Evolutionary conservation across 768 basidiomycete genomes (phyloP).

Genomic region (Amanita molliuscula): DNA sequence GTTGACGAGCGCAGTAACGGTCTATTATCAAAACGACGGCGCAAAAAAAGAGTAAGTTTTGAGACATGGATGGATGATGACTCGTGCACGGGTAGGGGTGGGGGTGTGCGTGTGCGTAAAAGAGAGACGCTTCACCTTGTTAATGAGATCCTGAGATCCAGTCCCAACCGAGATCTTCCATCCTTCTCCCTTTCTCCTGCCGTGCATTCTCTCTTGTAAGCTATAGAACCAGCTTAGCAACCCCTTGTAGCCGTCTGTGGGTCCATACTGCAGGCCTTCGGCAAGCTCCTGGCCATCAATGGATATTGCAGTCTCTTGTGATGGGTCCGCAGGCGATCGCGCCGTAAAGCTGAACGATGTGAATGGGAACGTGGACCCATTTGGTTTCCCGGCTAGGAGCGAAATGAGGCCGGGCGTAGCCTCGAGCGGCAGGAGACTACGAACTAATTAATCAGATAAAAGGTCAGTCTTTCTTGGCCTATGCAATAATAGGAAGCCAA

Average conservation of each 20-base stretch:
- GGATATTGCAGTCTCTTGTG: constrained; percentile 36
- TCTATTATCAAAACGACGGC: constrained; percentile 30
- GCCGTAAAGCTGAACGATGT: constrained; percentile 63
- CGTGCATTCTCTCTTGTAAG: constrained; percentile 65
- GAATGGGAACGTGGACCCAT: constrained; percentile 86
- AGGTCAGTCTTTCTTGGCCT: not conserved
- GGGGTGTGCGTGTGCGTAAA: constrained; percentile 9
- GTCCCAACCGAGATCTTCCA: constrained; percentile 75
- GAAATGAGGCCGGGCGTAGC: constrained; percentile 68
- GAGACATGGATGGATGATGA: too few species aligned
- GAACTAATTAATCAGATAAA: constrained; percentile 28
- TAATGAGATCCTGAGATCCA: constrained; percentile 86
- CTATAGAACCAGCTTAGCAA: constrained; percentile 60
- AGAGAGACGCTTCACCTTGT: constrained; percentile 43
- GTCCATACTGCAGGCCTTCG: constrained; percentile 65
- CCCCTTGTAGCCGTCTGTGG: constrained; percentile 57
- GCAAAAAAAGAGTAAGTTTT: too few species aligned
- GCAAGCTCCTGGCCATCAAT: constrained; percentile 52
- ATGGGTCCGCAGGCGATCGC: constrained; percentile 34
- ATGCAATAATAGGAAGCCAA: not conserved
- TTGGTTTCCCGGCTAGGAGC: constrained; percentile 86
- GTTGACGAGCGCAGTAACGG: constrained; percentile 59
- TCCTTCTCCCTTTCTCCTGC: constrained; percentile 44
- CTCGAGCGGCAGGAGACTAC: constrained; percentile 72
- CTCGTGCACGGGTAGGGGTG: too few species aligned